Evolutionary conservation across 139 green algal species (phyloP).

Genomic region (Bryopsis sp.): DNA sequence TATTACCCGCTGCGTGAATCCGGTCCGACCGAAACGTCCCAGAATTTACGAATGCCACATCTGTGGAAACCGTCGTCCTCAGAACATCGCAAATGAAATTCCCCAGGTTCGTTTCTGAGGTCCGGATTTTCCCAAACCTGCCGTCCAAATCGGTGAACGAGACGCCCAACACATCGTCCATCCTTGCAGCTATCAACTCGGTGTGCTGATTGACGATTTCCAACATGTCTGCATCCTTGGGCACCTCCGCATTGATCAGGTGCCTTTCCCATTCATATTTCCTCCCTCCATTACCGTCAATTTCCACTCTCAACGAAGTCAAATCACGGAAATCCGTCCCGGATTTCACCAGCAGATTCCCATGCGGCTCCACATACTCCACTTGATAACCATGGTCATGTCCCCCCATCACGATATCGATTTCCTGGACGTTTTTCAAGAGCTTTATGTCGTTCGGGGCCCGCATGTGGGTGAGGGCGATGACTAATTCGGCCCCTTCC

Average conservation of each 20-base stretch:
- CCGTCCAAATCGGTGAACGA: conserved; percentile 43
- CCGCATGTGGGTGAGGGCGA: conserved; percentile 77
- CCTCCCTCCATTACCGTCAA: conserved; percentile 12
- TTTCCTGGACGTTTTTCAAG: conserved; percentile 35
- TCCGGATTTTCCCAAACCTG: conserved; percentile 49
- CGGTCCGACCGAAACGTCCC: conserved; percentile 10
- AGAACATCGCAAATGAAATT: conserved; percentile 54
- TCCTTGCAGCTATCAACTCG: conserved; percentile 31
- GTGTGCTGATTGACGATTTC: conserved; percentile 43
- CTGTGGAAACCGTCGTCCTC: conserved; percentile 15
- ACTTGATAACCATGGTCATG: conserved; percentile 68
- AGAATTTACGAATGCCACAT: conserved; percentile 6
- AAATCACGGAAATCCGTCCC: conserved; percentile 40
- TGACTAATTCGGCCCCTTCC: conserved; percentile 51
- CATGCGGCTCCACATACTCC: conserved; percentile 31
- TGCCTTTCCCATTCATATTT: conserved; percentile 7
- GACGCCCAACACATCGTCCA: conserved; percentile 46
- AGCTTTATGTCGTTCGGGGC: conserved; percentile 57
- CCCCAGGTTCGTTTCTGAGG: conserved; percentile 53
- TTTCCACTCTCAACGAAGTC: conserved; percentile 18
- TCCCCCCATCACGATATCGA: conserved; percentile 64
- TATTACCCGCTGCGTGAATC: conserved; percentile 23
- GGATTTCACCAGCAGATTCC: conserved; percentile 57
- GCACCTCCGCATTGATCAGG: neutral
- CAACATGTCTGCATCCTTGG: neutral